These are phyloP conservation scores for Silene uniflora DNA, from an alignment of 148 eudicot species.

Conservation along the genomic window DNA sequence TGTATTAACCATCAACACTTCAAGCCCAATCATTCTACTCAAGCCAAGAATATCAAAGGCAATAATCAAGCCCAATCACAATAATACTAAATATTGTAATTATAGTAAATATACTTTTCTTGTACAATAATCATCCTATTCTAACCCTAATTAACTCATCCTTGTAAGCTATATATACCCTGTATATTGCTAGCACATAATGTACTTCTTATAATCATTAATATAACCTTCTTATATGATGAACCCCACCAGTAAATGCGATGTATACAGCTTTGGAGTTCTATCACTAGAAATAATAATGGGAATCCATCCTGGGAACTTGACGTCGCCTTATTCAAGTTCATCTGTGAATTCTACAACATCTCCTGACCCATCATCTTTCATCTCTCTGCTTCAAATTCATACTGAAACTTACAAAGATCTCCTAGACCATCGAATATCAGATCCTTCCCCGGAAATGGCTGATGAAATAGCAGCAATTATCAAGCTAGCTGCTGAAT, in stretches of 20 bases:
- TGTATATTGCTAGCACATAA: too few relatives aligned
- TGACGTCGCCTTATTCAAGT: conserved; percentile 15
- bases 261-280: conserved; percentile 57
- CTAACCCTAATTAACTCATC: too few relatives aligned
- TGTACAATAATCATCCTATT: too few relatives aligned
- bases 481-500: conserved; percentile 33
- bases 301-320: conserved; percentile 46
- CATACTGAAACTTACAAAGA: conserved; percentile 12
- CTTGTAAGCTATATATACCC: too few relatives aligned
- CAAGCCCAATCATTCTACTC: too few relatives aligned
- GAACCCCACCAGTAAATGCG: conserved; percentile 44
- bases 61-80: too few relatives aligned
- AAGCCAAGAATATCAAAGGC: too few relatives aligned
- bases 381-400: background rate
- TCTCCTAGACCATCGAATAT: conserved; percentile 35
- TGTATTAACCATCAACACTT: too few relatives aligned
- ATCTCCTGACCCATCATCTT: conserved; percentile 12
- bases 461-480: conserved; percentile 22
- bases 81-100: too few relatives aligned
- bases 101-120: too few relatives aligned
- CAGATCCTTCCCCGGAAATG: conserved; percentile 24
- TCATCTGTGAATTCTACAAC: conserved; percentile 12
- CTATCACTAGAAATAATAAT: conserved; percentile 38
- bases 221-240: too few relatives aligned
- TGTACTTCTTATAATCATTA: too few relatives aligned